Conservation (phyloP, 2,329 filamentous ascomycete species). For the Thielaviopsis populi region DNA sequence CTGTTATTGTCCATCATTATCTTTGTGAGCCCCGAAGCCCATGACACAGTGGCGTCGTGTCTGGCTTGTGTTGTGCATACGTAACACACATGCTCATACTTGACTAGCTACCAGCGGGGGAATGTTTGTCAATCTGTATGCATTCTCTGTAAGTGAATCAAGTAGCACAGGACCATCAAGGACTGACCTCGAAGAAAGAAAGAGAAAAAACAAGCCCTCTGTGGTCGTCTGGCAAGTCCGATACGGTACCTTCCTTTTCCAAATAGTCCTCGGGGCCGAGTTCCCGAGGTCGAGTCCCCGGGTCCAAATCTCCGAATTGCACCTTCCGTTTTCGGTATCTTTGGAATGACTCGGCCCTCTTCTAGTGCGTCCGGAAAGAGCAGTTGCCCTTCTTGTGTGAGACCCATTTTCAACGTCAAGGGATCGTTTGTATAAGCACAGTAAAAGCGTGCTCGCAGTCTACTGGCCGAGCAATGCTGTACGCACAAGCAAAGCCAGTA, state of each 20-base stretch:
- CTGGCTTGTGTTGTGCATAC: background rate
- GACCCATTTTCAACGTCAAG: too few species aligned
- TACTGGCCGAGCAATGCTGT: too few species aligned
- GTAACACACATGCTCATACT: background rate
- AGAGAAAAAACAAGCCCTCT: background rate
- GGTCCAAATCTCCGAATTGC: background rate
- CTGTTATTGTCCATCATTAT: background rate
- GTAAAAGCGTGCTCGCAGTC: too few species aligned
- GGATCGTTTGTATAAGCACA: too few species aligned
- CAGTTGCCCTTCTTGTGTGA: too few species aligned
- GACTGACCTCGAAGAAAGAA: background rate
- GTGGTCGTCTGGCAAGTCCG: background rate
- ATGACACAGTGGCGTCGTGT: background rate
- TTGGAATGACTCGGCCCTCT: background rate
- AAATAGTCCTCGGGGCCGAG: too few species aligned
- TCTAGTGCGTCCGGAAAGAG: background rate
- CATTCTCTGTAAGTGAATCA: background rate
- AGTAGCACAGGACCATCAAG: background rate
- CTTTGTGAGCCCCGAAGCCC: background rate
- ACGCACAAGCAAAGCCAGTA: too few species aligned
- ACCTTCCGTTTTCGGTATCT: background rate
- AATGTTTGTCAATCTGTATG: background rate
- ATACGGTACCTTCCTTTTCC: background rate
- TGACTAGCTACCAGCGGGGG: background rate
- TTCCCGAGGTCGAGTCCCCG: background rate